These are phyloP conservation scores for Cymbopogon citratus DNA, from an alignment of 176 grass and related monocot genomes.

Conservation along the genomic window DNA sequence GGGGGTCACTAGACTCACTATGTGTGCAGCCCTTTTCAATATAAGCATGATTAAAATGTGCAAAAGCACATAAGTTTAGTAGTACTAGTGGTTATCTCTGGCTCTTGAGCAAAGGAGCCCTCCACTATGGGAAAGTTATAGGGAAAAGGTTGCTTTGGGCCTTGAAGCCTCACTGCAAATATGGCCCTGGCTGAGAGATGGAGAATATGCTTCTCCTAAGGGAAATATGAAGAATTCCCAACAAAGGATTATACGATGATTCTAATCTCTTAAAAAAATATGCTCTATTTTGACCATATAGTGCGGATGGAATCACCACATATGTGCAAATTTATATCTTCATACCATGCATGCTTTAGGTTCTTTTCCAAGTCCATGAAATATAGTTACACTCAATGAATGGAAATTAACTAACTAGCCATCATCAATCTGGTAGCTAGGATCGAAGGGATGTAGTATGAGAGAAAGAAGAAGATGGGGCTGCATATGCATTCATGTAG, in stretches of 20 bases:
- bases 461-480: not conserved
- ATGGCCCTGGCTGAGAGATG: slow-evolving; percentile 3
- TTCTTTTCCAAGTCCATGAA: slow-evolving; percentile 34
- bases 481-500: not conserved
- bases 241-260: slow-evolving; percentile 9
- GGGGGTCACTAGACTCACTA: not conserved
- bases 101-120: slow-evolving; percentile 27
- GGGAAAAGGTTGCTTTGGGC: not conserved
- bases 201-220: slow-evolving; percentile 23
- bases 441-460: not conserved
- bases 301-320: not conserved
- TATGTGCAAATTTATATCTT: not conserved
- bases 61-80: not conserved
- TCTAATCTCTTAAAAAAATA: not conserved
- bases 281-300: not conserved
- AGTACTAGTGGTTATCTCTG: not conserved
- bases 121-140: slow-evolving; percentile 31
- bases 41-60: slow-evolving; percentile 40
- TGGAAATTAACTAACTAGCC: not conserved
- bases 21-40: slow-evolving; percentile 10
- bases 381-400: slow-evolving; percentile 29
- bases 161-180: slow-evolving; percentile 5
- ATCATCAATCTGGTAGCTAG: not conserved
- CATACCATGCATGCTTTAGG: not conserved
- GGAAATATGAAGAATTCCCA: slow-evolving; percentile 11